Base-by-base conservation (phyloP, 2,329 filamentous ascomycete genomes). In the Beauveria rudraprayagi region DNA sequence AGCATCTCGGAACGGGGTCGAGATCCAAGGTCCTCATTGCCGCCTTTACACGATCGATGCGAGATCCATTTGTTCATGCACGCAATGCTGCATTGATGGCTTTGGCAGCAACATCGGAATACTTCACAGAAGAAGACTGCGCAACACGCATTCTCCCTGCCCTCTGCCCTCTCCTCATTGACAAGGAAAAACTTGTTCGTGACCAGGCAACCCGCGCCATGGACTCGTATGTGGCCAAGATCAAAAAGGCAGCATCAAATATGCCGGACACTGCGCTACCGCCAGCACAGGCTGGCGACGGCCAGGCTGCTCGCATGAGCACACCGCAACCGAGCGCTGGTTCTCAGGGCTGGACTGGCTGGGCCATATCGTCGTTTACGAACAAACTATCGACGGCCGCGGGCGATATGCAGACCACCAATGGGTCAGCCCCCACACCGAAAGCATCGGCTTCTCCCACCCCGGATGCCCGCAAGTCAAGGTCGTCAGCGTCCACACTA, bases 341-440 rank as follows among this genome's bases (percentile, higher is more conserved):
- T n/a, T 63, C 66, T n/a, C 64, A 68, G 5, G 69, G 72, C 19
- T 97, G 94, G 94, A 86, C 94, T 1, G 94, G 94, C 14, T 99
- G 94, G 94, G 94, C 94, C 1, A 97, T 99, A 60, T 97, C 94
- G 0, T 97, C 92, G 1, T 99, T 99, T 71, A 97, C 94, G 2
- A 97, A 97, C 75, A 97, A 96, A 69, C 73, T 97, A 14, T 87
- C 91, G 1, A 77, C 89, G 0, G 92, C 91, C 0, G 89, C 89
- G 9, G 94, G 94, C 19, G 89, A 97, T 61, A 99, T 99, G 65
- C 82, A 93, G 70, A 77, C 80, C 19, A 74, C 78, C 58, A 80
- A 80, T 63, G 76, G 76, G 41, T 71, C 75, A 2, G 69, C 77
- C 3, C 69, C 75, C 0, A 70, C 77, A 14, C 74, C 80, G 22